Percentiles rank a stretch among this genome's conserved stretches.
These are phyloP conservation scores for Agapanthus africanus DNA, from an alignment of 106 monocot genomes.

Conservation along the genomic window DNA sequence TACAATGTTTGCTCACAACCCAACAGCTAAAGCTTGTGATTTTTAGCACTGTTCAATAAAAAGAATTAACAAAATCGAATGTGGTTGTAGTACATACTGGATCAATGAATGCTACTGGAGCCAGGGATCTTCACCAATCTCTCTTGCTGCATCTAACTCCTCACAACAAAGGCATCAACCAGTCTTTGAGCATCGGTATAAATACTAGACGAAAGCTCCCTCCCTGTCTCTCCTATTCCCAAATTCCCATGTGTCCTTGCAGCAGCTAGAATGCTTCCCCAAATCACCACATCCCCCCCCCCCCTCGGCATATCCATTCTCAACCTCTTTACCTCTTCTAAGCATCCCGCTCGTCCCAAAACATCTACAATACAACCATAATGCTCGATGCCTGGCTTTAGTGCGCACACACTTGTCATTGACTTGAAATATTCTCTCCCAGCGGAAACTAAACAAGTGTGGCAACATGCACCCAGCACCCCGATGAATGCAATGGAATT, in stretches of 20 bases:
- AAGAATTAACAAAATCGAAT: too few species aligned
- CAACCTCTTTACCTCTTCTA: conserved; percentile 53
- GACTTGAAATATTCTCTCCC: conserved; percentile 40
- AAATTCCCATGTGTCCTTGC: conserved; percentile 49
- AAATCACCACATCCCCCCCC: conserved; percentile 52
- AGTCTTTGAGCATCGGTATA: conserved; percentile 56
- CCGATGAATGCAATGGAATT: conserved; percentile 70
- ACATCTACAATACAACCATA: conserved; percentile 84
- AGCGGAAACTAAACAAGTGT: conserved; percentile 38
- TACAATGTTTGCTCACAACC: too few species aligned
- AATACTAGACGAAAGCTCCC: conserved; percentile 57
- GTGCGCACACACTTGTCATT: conserved; percentile 37
- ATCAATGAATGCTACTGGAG: conserved; percentile 41
- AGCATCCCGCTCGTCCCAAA: conserved; percentile 45
- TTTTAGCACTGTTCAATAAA: too few species aligned
- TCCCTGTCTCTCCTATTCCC: conserved; percentile 45
- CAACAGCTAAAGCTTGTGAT: too few species aligned
- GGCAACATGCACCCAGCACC: conserved; percentile 66
- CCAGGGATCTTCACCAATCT: conserved; percentile 44
- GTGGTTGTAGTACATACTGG: too few species aligned
- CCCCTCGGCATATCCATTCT: conserved; percentile 49
- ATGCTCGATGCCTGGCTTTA: conserved; percentile 52
- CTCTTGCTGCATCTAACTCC: conserved; percentile 36
- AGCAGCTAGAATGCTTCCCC: conserved; percentile 61
- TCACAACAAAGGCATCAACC: conserved; percentile 30